Percentiles rank a stretch among this genome's conserved stretches.
phyloP scores from a whole-genome alignment of 176 grass and related monocot genomes.

The Hordeum vulgare region MorexV3_pseudomolecules_assembly NC_058521.1:531699156-531699655 shows the following conservation, averaged over 20 bases:
- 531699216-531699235: constrained; percentile 14
- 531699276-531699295: constrained; percentile 24
- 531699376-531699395: neutral
- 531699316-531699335: neutral
- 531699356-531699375: neutral
- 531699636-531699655: neutral
- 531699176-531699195: neutral
- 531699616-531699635: neutral
- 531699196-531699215: constrained; percentile 5
- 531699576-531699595: no score
- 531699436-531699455: neutral
- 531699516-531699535: no score
- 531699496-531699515: no score
- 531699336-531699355: neutral
- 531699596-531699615: no score
- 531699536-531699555: no score
- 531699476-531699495: neutral
- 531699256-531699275: neutral
- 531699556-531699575: no score
- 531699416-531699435: neutral
- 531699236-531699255: neutral
- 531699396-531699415: neutral
- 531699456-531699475: neutral
- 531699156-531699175: constrained; percentile 16
- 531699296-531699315: neutral